Base-by-base conservation (phyloP, 768 basidiomycete species). In the Cystobasidium onofrii region DNA sequence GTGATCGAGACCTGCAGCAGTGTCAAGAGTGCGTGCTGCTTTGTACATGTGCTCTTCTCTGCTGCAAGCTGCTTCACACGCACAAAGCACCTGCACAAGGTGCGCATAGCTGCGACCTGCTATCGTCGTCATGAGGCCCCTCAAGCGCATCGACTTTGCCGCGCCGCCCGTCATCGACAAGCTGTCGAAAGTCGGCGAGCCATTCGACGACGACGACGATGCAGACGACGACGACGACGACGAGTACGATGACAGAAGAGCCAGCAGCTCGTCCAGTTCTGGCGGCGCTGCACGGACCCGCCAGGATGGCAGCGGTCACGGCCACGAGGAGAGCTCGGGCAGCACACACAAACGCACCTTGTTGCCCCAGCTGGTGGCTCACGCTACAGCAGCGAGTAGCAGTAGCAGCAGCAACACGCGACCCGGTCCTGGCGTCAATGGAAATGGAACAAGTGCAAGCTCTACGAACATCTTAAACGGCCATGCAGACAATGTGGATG, bases 101-200 rank as follows among this genome's bases (percentile, higher is more conserved):
- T 29, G 25, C 23, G 17, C 27, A 20, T n/a, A 50, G 4, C 18
- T 15, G 12, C 41, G 18, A 18, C 25, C 23, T 60, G 6, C 57
- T 6, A 4, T 15, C 29, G 57, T 27, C 57, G 33, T 13, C 25
- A 60, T 60, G 57, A 60, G 31, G 65, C 65, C 65, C 18, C 65
- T 67, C n/a, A 67, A 67, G 65, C 69, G 69, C 41, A 55, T 71
- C 41, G 69, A 71, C 55, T 71, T 71, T 52, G 69, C 69, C 23
- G 55, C 69, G 23, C 55, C 69, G 18, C n/a, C 69, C 29, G 20
- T 55, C 33, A 29, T 60, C n/a, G 66, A 69, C 66, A 69, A 54
- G 66, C 66, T 69, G 17, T 50, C 66, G 12, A 65, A 43, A 33
- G 64, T 65, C 7, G 66, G 66, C 66, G 43, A 69, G 36, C 25